Evolutionary conservation across 176 grass and related monocot species (phyloP), one percentile per base, ranked within the genome.

Genomic region (Triticum turgidum): DNA sequence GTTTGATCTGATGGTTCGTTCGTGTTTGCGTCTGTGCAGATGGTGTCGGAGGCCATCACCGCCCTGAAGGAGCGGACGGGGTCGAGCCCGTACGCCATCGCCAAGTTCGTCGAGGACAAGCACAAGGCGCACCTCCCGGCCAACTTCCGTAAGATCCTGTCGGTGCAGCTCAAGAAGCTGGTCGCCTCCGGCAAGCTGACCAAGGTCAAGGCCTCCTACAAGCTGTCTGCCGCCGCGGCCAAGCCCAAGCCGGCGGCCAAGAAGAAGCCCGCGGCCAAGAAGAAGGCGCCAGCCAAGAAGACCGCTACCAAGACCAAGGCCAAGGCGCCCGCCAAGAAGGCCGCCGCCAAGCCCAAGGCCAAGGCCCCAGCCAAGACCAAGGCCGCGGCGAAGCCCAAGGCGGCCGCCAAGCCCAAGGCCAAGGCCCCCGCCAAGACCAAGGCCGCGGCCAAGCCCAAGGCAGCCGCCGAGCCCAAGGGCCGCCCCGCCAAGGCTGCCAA

Each of bases 61-160:
- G 39, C 89, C 20, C 89, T 97, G 7, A 94, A 94, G 85, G 92
- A 97, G 85, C 79, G 90, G 89, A 83, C 69, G 2, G 94, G 94
- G 6, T 97, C 94, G 38, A 97, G 92, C 87, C 80, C 71, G 22
- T 45, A 87, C 29, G 92, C 94, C 17, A 94, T 97, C 80, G 88
- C 72, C 71, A 92, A 92, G 86, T 92, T 90, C 54, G 51, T 97
- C 5, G 92, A 97, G 88, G 94, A 92, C 51, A 97, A 94, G 90
- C 90, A 97, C 38, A 79, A 86, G 88, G 76, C 49, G 14, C 65
- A 90, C 42, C 86, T 94, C 5, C 80, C 92, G 0, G 7, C 61
- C 59, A 92, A 92, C 86, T 94, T 92, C 90, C 83, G 82, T 33
- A 97, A 94, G 89, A 66, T 87, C 3, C 83, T 94, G 65, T 69